phyloP scores from a whole-genome alignment of 768 basidiomycete species.

The Russula emetica region DNA sequence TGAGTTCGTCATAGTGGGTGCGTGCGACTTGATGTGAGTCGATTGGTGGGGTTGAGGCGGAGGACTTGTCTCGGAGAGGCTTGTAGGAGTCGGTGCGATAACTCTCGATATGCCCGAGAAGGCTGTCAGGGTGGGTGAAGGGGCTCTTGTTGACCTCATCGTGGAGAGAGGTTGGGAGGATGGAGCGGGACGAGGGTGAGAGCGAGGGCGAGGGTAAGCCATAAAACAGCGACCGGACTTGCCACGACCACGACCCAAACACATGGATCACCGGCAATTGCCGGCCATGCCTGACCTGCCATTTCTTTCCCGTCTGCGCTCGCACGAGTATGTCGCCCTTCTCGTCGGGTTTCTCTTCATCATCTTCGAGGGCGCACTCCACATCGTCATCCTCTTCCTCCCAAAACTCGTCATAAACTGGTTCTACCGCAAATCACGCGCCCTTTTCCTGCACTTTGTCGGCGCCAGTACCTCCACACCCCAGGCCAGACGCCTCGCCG shows the following conservation, averaged over 20 bases:
- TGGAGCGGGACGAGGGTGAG: background rate
- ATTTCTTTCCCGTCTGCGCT: conserved; percentile 34
- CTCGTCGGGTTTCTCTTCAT: conserved; percentile 41
- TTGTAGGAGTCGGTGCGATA: conserved; percentile 79
- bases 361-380: conserved; percentile 44
- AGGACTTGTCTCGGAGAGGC: conserved; percentile 52
- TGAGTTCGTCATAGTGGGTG: conserved; percentile 68
- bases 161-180: background rate
- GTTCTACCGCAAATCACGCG: conserved; percentile 68
- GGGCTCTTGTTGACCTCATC: conserved; percentile 45
- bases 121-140: conserved; percentile 78
- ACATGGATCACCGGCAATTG: conserved; percentile 18
- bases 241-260: conserved; percentile 23
- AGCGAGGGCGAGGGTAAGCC: background rate
- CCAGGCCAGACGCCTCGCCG: conserved; percentile 33
- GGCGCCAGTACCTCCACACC: conserved; percentile 37
- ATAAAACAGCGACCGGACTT: background rate
- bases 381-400: conserved; percentile 36
- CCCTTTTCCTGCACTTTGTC: conserved; percentile 55
- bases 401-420: conserved; percentile 47
- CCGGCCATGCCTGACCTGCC: conserved; percentile 33
- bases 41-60: conserved; percentile 47
- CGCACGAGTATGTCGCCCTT: conserved; percentile 36
- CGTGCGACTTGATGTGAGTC: conserved; percentile 64
- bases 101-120: conserved; percentile 87